Evolutionary conservation across 441 rosid species (phyloP), one percentile per base, ranked within the genome.

Genomic region (Populus tomentosa): DNA sequence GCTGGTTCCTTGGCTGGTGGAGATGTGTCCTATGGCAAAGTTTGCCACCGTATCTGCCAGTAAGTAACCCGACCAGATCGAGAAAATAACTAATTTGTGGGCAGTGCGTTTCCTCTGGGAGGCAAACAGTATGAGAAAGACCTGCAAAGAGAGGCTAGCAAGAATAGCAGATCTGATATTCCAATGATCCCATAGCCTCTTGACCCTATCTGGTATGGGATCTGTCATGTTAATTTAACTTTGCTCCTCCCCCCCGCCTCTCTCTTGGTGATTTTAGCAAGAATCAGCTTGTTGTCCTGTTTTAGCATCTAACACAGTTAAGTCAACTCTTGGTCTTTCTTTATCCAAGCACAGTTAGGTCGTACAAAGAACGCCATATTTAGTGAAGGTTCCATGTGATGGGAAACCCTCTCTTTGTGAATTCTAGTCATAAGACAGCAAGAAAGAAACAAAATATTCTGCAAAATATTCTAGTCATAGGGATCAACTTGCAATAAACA

Each of bases 151-250:
- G 1, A 80, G 76, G 38, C 82, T 79, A 35, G 64, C 40, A 26
- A 79, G 46, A 4, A 79, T 8, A 32, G 78, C 78, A n/a, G 71
- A 78, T 61, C 82, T 70, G 56, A 80, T 66, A 28, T 75, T 75
- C 82, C 82, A 80, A 2, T 56, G 62, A 6, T 70, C 62, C 82
- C 79, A 80, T 30, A 71, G n/a, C 30, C 13, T 63, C 73, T 70
- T 74, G n/a, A 79, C 21, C 2, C 66, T 32, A 4, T 2, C 33
- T 21, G n/a, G 40, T 35, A 69, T 38, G 30, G 70, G 70, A 40
- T 64, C 5, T 14, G 0, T 24, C 38, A 24, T 64, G 10, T 64
- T 16, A 23, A 16, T 46, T 10, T 2, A 5, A 2, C 11, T 20
- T 36, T 35, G 7, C 11, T 69, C 16, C 7, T 20, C 2, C 2